Conservation (phyloP, 345 rosid species). For the Anacardium occidentale region DNA sequence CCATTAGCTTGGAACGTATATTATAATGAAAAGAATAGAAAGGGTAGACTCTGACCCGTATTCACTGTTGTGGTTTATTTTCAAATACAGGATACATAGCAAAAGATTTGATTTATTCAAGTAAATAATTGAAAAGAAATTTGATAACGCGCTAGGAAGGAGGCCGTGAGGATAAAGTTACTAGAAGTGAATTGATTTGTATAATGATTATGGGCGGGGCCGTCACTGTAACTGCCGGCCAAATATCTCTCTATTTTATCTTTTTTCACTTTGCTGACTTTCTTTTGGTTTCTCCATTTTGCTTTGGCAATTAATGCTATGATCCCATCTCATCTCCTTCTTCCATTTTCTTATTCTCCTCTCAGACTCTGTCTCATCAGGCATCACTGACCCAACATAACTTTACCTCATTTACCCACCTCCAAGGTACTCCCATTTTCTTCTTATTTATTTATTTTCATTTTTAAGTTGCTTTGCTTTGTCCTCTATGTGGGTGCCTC, state of each 20-base stretch:
- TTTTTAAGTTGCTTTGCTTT: neutral
- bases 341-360: neutral
- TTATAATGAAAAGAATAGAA: too few relatives aligned
- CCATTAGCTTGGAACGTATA: neutral
- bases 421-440: constrained; percentile 23
- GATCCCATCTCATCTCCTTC: constrained; percentile 27
- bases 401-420: neutral
- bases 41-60: too few relatives aligned
- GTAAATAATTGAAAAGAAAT: neutral
- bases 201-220: neutral
- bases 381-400: too few relatives aligned
- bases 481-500: neutral
- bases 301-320: constrained; percentile 34
- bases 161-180: neutral
- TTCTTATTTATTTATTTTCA: neutral
- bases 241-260: neutral
- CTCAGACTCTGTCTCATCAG: neutral
- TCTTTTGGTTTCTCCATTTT: constrained; percentile 1
- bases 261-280: neutral
- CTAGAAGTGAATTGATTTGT: neutral
- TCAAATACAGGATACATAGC: too few relatives aligned
- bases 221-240: constrained; percentile 12
- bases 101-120: too few relatives aligned
- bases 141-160: neutral
- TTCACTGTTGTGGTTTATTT: too few relatives aligned